Evolutionary conservation across 169 alveolate genomes (phyloP), one percentile per base, ranked within the genome.

Genomic region (Plasmodium coatneyi): DNA sequence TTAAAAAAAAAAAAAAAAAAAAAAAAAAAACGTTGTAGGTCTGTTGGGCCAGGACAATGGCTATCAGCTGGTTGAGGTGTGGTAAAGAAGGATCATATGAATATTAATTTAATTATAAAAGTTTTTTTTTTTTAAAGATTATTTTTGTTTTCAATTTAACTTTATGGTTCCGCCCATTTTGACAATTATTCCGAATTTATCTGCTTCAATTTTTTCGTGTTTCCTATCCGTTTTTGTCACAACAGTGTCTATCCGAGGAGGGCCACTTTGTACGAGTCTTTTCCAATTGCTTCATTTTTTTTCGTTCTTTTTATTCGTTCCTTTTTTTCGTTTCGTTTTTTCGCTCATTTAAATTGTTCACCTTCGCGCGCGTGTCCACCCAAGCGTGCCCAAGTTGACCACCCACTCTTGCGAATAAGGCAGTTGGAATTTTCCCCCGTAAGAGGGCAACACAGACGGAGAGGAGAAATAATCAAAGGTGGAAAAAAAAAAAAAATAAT

Each of bases 191-290:
- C 14, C 41, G 2, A 30, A 12, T 28, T 82, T 82, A 7, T 28
- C 60, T 80, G 76, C 66, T 32, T 41, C 34, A 80, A 80, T 46
- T 46, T 41, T 41, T 46, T 79, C 30, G 46, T 43, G 19, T 30
- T 79, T 79, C 54, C 54, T 43, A 19, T 79, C 34, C 39, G 49
- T 79, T 79, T 32, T 79, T 16, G 19, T 5, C 9, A 43, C 54
- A 39, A 79, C 32, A 41, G 22, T 79, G 71, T 60, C 54, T 79
- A 79, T 79, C 25, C 34, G 56, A 0, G 25, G 56, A 16, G 56
- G 2, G 56, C 25, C 84, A 79, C 54, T 22, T 34, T 79, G 83
- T 16, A 79, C 39, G 54, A 39, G n/a, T 41, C 84, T 41, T 79
- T 79, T 30, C 12, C 32, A 79, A 60, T 79, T 79, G 49, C 32